A percentile compares a stretch with the other conserved stretches of the same genome.
Conservation (phyloP, 2,329 filamentous ascomycete species). For the Karstenula rhodostoma region DNA sequence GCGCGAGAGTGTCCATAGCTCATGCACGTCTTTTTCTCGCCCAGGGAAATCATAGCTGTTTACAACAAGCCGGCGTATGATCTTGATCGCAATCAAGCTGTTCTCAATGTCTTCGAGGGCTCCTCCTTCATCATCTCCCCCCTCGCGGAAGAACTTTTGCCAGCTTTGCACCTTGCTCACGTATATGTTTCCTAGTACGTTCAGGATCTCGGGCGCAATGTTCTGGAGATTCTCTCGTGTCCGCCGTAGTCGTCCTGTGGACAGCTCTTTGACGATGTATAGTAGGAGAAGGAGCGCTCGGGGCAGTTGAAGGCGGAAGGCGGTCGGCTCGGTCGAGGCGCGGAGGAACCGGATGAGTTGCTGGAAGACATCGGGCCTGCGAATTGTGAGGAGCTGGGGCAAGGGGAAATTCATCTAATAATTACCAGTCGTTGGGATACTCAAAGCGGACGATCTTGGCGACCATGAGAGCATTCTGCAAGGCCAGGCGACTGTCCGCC, state of each 20-base stretch:
- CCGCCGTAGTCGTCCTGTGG: slow-evolving; percentile 77
- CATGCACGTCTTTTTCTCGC: slow-evolving; percentile 75
- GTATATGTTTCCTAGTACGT: slow-evolving; percentile 80
- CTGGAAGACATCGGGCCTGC: slow-evolving; percentile 50
- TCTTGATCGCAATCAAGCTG: slow-evolving; percentile 80
- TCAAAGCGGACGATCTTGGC: slow-evolving; percentile 91
- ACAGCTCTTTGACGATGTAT: slow-evolving; percentile 88
- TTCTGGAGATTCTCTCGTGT: slow-evolving; percentile 80
- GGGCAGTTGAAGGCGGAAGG: slow-evolving; percentile 71
- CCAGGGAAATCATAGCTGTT: slow-evolving; percentile 86
- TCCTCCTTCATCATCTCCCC: slow-evolving; percentile 64
- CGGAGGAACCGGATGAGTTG: slow-evolving; percentile 65
- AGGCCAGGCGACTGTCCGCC: slow-evolving; percentile 74
- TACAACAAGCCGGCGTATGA: slow-evolving; percentile 79
- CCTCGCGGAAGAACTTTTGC: slow-evolving; percentile 67
- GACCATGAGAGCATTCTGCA: slow-evolving; percentile 87
- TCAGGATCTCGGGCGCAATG: slow-evolving; percentile 83
- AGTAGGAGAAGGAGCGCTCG: slow-evolving; percentile 80
- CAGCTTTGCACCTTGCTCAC: slow-evolving; percentile 75
- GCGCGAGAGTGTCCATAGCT: slow-evolving; percentile 83
- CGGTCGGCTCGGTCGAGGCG: slow-evolving; percentile 58
- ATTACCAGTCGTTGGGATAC: slow-evolving; percentile 84
- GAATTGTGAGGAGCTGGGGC: slow-evolving; percentile 21
- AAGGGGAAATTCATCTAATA: not conserved
- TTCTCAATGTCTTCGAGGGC: slow-evolving; percentile 74